phyloP scores from a whole-genome alignment of 768 basidiomycete genomes.

The Tylopilus plumbeoviolaceoides region DNA sequence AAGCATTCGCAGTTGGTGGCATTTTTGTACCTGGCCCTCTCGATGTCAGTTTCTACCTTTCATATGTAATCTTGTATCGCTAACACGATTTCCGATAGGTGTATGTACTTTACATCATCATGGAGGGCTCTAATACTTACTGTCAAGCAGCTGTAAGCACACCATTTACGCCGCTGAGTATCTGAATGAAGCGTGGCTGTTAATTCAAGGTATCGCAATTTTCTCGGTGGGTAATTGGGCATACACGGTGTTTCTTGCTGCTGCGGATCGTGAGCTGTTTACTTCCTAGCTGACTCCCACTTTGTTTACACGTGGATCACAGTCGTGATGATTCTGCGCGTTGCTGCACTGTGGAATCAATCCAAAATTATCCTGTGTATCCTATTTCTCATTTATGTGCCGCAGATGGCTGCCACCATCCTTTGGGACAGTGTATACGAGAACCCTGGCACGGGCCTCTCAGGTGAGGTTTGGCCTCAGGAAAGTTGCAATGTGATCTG shows the following conservation, averaged over 20 bases:
- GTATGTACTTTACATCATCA: neutral
- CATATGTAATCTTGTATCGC: neutral
- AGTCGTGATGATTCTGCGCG: no score
- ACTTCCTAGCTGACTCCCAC: neutral
- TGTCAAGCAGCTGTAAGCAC: conserved; percentile 3
- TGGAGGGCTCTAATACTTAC: neutral
- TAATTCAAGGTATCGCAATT: conserved; percentile 4
- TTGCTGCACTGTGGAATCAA: no score
- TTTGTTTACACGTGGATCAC: neutral
- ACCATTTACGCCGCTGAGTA: neutral
- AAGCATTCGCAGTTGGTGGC: neutral
- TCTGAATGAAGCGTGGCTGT: neutral
- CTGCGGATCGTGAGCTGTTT: conserved; percentile 14
- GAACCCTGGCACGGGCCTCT: no score
- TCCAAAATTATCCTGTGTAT: no score
- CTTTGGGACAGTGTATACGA: no score
- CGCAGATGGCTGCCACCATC: no score
- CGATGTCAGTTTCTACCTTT: neutral
- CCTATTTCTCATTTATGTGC: no score
- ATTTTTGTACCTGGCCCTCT: conserved; percentile 3
- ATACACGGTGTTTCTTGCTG: conserved; percentile 11
- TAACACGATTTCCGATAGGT: neutral
- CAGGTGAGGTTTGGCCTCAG: no score
- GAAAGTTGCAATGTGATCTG: no score
- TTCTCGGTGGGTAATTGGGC: conserved; percentile 2